Base-by-base conservation (phyloP, 768 basidiomycete species). In the Lactarius akahatsu region DNA sequence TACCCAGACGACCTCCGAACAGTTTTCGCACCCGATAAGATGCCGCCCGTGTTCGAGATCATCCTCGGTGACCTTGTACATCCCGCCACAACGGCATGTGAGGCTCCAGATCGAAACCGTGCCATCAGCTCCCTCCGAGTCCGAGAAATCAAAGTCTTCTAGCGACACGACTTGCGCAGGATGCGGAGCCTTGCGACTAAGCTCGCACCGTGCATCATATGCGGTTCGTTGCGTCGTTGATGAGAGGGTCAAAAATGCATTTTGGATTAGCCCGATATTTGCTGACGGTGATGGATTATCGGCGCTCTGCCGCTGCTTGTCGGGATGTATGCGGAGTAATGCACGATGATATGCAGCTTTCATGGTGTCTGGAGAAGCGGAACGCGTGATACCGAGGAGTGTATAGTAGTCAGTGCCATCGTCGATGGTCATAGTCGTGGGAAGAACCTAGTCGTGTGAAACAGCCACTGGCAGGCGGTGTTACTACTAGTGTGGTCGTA, bases 1-100 rank as follows among this genome's bases (percentile, higher is more conserved):
- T n/a, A 86, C 89, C 90, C 91, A 94, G 1, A 94, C 79, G 10
- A 85, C 85, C 75, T 94, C 92, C 18, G 92, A 94, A 73, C 92
- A 94, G 61, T 84, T 84, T 62, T 77, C 83, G 69, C 92, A 94
- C 2, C 82, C 86, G 11, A 92, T 78, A 7, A 94, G 80, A 74
- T 94, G 92, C 58, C 79, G 78, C n/a, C 85, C 92, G 2, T 76
- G 76, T 66, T 93, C 91, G 80, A 94, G 82, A 59, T 88, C 82
- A 2, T 71, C 75, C 61, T 81, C 80, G 0, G 79, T 79, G 63
- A 94, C 85, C 43, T 71, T 76, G 72, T 92, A 94, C 23, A 57
- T 66, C 7, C 89, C 89, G 54, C 91, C 90, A 71, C 92, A 94
- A 23, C 92, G 85, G 77, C 92, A 93, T 4, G 76, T 67, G 73